Evolutionary conservation across 495 filamentous ascomycete species (phyloP), one percentile per base, ranked within the genome.

Genomic region (Penicillium fimorum): DNA sequence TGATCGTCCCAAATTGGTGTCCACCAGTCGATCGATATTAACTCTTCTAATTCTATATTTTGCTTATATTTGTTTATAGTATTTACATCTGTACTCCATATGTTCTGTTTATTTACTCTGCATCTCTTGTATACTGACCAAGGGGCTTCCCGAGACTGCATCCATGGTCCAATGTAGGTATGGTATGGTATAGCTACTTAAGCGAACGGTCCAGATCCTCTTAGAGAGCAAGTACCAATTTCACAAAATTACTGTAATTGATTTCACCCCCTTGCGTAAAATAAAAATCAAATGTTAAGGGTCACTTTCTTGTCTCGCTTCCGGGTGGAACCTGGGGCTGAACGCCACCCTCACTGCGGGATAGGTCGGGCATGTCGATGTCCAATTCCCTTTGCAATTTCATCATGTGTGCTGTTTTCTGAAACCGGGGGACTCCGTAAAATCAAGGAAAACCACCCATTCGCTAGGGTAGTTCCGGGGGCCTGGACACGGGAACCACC

Each of bases 311-410:
- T 30, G 7, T 9, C 40, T 57, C 58, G 42, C 54, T 51, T 51
- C 38, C 42, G 41, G 55, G 60, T 62, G 58, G 58, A 66, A 41
- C 51, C 60, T 59, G 63, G 58, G 65, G 63, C 65, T 61, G 62
- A 63, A 44, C 62, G 62, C 65, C 62, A 67, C 59, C 20, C 49
- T 47, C 33, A 60, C 53, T 49, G 41, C 47, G 52, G 47, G 56
- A 32, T 32, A 43, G 46, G 46, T 48, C 35, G 32, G 44, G 44
- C 44, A 40, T 47, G 44, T 27, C 43, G 35, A 38, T 38, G 35
- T 38, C 35, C 35, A 38, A 17, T 38, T 15, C 27, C 44, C 27
- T 27, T 42, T 56, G 25, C 37, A 56, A 29, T n/a, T 8, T 12
- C 4, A 24, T 42, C 11, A 15, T 29, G 27, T 30, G 18, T 43